Evolutionary conservation across 768 basidiomycete species (phyloP), one percentile per base, ranked within the genome.

Genomic region (Sarcodon aspratus): DNA sequence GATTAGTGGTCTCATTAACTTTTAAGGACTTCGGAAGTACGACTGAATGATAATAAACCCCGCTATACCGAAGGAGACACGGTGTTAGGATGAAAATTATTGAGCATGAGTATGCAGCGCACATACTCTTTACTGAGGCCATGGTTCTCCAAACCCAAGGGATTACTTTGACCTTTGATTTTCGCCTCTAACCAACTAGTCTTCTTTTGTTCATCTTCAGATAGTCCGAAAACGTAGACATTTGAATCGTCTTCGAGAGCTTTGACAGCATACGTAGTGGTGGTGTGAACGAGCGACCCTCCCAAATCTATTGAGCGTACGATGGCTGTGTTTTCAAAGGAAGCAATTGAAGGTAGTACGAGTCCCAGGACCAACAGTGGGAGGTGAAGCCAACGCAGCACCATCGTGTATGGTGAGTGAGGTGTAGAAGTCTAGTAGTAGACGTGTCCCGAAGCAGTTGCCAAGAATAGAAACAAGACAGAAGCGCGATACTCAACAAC

Each of bases 281-380:
- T 87, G 71, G 93, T 79, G 69, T 85, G 82, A 49, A 91, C 85
- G 18, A 90, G 74, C 15, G 93, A 75, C 46, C 94, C 94, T 34
- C 85, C 91, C 18, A 96, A 85, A 57, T 96, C 94, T 51, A 92
- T 72, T 6, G 86, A 82, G 58, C 91, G 84, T 33, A 93, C 87
- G 52, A 98, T 75, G 53, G 85, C 88, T 17, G 85, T 89, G 57
- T 92, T 92, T 75, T 90, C 88, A 66, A 90, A 90, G 1, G 80
- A 74, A 33, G 66, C 61, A 21, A 69, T 60, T 27, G 70, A 61
- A 36, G 68, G 63, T 46, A 66, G 59, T 11, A 79, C 59, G 9
- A 76, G 57, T 49, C 61, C 54, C 45, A 57, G 59, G 44, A 78
- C 61, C 56, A 78, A 59, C 56, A 76, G 66, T 54, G 77, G 62